Base-by-base conservation (phyloP, 768 basidiomycete genomes). In the Peribolospora kevripleyi region DNA sequence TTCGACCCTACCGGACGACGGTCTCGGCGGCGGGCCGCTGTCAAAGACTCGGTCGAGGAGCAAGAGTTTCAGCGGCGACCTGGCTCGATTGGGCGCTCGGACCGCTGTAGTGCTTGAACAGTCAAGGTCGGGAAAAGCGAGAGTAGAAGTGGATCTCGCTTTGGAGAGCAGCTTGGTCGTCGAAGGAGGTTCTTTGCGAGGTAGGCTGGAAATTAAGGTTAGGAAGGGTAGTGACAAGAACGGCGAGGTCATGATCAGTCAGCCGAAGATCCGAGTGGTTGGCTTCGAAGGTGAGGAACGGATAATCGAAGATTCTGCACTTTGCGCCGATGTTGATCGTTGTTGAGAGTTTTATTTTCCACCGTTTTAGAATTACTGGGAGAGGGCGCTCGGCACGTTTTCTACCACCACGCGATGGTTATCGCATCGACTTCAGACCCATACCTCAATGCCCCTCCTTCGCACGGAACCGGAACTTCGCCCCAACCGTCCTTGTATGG, bases 121-220 rank as follows among this genome's bases (percentile, higher is more conserved):
- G 62, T 79, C 82, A 4, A 79, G 77, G 61, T 63, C 76, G 10
- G 76, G 74, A 42, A 67, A 67, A 36, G 77, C 84, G 6, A 78
- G 84, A 53, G 81, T 90, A 1, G 81, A 82, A 64, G 70, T 90
- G 8, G 84, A 90, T 60, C 76, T 91, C 46, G 67, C 76, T n/a
- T 73, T 86, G 41, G 78, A 83, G 57, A 77, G 76, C 59, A 75
- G 83, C 56, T 71, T 76, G 7, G 78, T 78, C 59, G 81, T 90
- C 3, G 83, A 91, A 69, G 86, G 86, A 3, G 79, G 77, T 6
- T 70, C 72, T 59, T 68, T 91, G 48, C 74, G 74, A 48, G 88
- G 88, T 3, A 68, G 72, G 46, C 69, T 88, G 67, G 75, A 79
- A 51, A 68, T 90, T 46, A 72, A 71, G 41, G 73, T 91, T 52